These are phyloP conservation scores for Neonectria ditissima DNA, from an alignment of 2,329 filamentous ascomycete species.

Conservation along the genomic window DNA sequence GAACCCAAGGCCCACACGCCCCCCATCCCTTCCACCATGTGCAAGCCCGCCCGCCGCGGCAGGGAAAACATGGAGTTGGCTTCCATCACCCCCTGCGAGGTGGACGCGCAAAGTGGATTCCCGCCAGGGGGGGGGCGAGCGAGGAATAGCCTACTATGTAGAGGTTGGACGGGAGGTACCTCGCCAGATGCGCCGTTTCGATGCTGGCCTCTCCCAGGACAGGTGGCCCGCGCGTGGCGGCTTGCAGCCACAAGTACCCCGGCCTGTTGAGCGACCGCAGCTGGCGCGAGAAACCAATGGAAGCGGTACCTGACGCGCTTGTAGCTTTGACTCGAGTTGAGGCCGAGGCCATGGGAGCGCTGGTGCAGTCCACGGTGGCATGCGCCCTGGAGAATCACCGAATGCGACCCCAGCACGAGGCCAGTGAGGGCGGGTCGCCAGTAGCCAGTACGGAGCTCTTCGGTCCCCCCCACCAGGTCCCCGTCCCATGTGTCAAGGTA, in stretches of 20 bases:
- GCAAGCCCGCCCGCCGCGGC: constrained; percentile 18
- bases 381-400: constrained; percentile 16
- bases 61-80: constrained; percentile 20
- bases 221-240: constrained; percentile 33
- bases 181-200: constrained; percentile 19
- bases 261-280: constrained; percentile 26
- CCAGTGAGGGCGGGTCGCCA: constrained; percentile 1
- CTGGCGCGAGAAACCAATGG: constrained; percentile 17
- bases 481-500: constrained; percentile 42
- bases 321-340: constrained; percentile 21
- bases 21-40: constrained; percentile 7
- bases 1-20: too few relatives aligned
- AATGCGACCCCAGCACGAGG: constrained; percentile 28
- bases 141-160: not conserved
- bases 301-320: constrained; percentile 1
- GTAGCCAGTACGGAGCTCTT: constrained; percentile 32
- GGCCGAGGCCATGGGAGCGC: constrained; percentile 9
- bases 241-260: constrained; percentile 33
- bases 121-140: constrained; percentile 9
- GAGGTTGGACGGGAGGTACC: constrained; percentile 5
- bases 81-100: constrained; percentile 1
- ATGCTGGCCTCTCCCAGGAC: constrained; percentile 23
- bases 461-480: constrained; percentile 35
- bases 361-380: constrained; percentile 1
- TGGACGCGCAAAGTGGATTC: constrained; percentile 1